A percentile compares a stretch with the other conserved stretches of the same genome.
phyloP scores from a whole-genome alignment of 306 rosid genomes.

The Begonia masoniana region DNA sequence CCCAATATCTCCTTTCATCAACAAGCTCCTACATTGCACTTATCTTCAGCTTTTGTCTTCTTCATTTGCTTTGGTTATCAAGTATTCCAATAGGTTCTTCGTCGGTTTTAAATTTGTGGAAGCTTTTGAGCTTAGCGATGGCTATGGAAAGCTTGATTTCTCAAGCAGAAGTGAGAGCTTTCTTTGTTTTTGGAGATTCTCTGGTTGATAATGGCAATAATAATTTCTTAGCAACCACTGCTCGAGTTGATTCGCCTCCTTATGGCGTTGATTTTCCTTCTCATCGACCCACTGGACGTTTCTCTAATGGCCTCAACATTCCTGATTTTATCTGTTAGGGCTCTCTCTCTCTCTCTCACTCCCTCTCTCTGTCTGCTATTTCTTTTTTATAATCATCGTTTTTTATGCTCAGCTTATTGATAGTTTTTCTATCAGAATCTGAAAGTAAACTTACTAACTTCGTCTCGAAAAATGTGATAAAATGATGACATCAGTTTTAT shows the following conservation, averaged over 20 bases:
- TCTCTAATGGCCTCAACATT: slow-evolving; percentile 55
- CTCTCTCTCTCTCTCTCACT: too few species aligned
- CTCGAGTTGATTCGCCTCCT: slow-evolving; percentile 44
- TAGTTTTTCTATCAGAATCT: too few species aligned
- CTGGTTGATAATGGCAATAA: slow-evolving; percentile 17
- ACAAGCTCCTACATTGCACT: background rate
- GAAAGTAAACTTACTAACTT: too few species aligned
- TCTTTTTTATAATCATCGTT: too few species aligned
- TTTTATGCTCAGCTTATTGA: too few species aligned
- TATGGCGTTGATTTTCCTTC: slow-evolving; percentile 46
- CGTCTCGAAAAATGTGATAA: background rate
- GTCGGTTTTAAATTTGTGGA: too few species aligned
- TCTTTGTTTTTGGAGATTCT: slow-evolving; percentile 18
- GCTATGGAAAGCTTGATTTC: background rate
- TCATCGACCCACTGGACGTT: slow-evolving; percentile 46
- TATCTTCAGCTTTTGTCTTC: background rate
- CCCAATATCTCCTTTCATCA: too few species aligned
- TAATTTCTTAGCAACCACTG: slow-evolving; percentile 13
- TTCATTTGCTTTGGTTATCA: background rate
- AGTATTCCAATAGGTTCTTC: background rate
- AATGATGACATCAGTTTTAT: background rate
- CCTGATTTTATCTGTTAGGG: slow-evolving; percentile 36
- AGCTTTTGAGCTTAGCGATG: background rate
- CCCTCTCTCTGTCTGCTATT: too few species aligned
- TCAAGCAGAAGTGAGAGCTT: slow-evolving; percentile 7